These are phyloP conservation scores for Fusarium sp. DNA, from an alignment of 2,329 filamentous ascomycete species.

Conservation along the genomic window DNA sequence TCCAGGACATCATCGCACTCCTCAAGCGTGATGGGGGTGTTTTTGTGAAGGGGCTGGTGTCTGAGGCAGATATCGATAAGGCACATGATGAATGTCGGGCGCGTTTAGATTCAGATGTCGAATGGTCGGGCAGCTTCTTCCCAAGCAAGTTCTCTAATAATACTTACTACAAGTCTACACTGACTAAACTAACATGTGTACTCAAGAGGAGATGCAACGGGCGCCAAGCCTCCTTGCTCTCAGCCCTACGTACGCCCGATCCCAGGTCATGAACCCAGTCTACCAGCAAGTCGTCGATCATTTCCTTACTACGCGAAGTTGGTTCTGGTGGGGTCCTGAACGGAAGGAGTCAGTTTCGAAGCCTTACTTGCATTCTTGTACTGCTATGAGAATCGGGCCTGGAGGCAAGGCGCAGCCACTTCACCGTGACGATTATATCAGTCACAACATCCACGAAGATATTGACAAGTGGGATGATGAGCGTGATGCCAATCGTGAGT, in stretches of 20 bases:
- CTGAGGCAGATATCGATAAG: not conserved
- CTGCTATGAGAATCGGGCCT: slow-evolving; percentile 26
- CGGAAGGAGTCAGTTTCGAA: slow-evolving; percentile 23
- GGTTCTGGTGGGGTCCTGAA: slow-evolving; percentile 32
- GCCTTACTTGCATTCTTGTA: slow-evolving; percentile 24
- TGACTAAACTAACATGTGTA: not conserved
- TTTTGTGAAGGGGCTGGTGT: not conserved
- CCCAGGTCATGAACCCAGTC: slow-evolving; percentile 26
- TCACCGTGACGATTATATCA: slow-evolving; percentile 31
- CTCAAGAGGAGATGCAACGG: slow-evolving; percentile 15
- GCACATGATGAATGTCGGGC: not conserved
- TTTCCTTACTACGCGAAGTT: slow-evolving; percentile 23
- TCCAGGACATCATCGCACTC: not conserved
- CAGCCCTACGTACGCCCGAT: slow-evolving; percentile 21
- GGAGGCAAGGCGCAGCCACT: slow-evolving; percentile 26
- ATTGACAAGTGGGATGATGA: not conserved
- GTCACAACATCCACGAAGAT: slow-evolving; percentile 6
- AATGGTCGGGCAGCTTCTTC: slow-evolving; percentile 7
- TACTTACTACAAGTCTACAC: no score
- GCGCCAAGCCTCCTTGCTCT: slow-evolving; percentile 18
- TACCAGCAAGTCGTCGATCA: slow-evolving; percentile 23
- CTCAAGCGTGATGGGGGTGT: slow-evolving; percentile 11
- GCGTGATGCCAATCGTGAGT: not conserved
- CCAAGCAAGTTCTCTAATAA: not conserved
- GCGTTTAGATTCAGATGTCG: not conserved